Percentiles rank a stretch among this genome's conserved stretches.
These are phyloP conservation scores for Rachicladosporium sp. DNA, from an alignment of 2,329 filamentous ascomycete species.

Conservation along the genomic window DNA sequence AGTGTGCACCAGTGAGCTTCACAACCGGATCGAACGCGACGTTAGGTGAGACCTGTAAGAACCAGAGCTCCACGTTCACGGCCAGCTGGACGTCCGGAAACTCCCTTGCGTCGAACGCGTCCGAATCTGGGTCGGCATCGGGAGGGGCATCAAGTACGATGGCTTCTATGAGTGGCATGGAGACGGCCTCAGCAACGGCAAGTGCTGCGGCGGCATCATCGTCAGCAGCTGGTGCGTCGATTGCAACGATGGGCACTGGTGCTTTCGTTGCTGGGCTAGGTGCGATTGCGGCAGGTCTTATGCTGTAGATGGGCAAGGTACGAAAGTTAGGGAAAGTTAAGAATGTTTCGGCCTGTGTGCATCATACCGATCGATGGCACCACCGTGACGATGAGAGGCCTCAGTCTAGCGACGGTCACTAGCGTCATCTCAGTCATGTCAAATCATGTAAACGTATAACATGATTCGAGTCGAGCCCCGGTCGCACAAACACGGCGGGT, in stretches of 20 bases:
- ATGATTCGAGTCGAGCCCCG: too few species aligned
- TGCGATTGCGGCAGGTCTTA: slow-evolving; percentile 1
- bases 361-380: too few species aligned
- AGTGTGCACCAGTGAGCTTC: slow-evolving; percentile 23
- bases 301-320: slow-evolving; percentile 1
- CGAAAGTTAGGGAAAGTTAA: too few species aligned
- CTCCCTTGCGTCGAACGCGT: background rate
- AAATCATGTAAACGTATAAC: too few species aligned
- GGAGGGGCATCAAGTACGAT: slow-evolving; percentile 1
- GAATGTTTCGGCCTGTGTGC: too few species aligned
- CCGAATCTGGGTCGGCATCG: slow-evolving; percentile 1
- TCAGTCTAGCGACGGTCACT: too few species aligned
- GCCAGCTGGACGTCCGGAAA: slow-evolving; percentile 11
- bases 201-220: slow-evolving; percentile 1
- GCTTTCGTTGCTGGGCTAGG: slow-evolving; percentile 4
- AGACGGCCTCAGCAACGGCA: too few species aligned
- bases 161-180: background rate
- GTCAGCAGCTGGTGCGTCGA: slow-evolving; percentile 1
- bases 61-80: slow-evolving; percentile 9
- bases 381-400: too few species aligned
- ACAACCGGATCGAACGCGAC: slow-evolving; percentile 19
- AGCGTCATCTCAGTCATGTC: too few species aligned
- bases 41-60: slow-evolving; percentile 14
- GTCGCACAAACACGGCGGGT: too few species aligned
- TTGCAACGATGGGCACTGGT: slow-evolving; percentile 2